Percentiles rank a stretch among this genome's conserved stretches.
Evolutionary conservation across 192 early-diverging fungal genomes (phyloP).

Genomic region (Paraglomus brasilianum): DNA sequence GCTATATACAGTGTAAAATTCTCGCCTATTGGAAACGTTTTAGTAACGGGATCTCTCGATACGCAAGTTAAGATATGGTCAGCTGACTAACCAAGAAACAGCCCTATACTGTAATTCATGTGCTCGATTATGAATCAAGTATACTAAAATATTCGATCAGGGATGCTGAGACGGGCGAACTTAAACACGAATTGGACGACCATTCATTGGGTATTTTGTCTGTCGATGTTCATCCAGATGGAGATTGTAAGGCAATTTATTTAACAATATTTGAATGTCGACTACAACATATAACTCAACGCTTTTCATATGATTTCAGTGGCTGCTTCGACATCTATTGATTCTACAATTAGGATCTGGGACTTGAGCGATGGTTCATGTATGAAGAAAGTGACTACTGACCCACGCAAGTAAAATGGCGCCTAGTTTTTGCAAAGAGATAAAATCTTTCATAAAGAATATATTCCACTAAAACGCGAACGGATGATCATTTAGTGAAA

Average conservation of each 20-base stretch:
- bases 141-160: conserved; percentile 33
- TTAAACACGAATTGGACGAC: conserved; percentile 57
- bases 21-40: conserved; percentile 56
- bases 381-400: conserved; percentile 53
- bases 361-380: conserved; percentile 49
- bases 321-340: conserved; percentile 64
- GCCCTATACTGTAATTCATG: not conserved
- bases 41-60: conserved; percentile 66
- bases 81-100: conserved; percentile 2
- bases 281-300: not conserved
- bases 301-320: conserved; percentile 37
- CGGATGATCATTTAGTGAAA: conserved; percentile 46
- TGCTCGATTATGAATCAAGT: conserved; percentile 13
- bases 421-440: not conserved
- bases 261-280: conserved; percentile 1
- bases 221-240: conserved; percentile 55
- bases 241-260: conserved; percentile 39
- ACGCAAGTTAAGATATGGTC: conserved; percentile 75
- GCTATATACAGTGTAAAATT: conserved; percentile 77
- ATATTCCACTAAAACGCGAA: not conserved
- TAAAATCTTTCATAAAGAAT: not conserved
- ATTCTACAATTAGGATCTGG: conserved; percentile 71
- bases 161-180: conserved; percentile 53
- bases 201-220: conserved; percentile 73
- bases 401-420: conserved; percentile 41